phyloP scores from a whole-genome alignment of 2,329 filamentous ascomycete genomes.

The Bipolaris oryzae region DNA sequence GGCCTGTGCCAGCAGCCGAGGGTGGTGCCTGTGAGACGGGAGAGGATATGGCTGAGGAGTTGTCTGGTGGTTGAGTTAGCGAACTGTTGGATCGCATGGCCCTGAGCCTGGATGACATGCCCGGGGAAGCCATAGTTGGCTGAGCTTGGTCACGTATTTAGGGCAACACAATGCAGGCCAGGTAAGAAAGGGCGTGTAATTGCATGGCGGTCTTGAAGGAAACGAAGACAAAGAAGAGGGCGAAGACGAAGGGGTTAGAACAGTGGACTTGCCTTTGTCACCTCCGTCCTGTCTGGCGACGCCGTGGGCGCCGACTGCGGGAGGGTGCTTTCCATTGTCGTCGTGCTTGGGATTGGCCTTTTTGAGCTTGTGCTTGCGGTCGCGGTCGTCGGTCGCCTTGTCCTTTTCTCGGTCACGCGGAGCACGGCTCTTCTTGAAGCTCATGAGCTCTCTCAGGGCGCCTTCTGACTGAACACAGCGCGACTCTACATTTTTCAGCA shows the following conservation, averaged over 20 bases:
- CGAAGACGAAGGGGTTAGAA: neutral
- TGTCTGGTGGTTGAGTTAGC: constrained; percentile 35
- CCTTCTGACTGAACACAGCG: constrained; percentile 72
- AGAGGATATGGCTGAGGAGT: constrained; percentile 49
- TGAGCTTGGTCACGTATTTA: neutral
- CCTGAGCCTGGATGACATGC: constrained; percentile 3
- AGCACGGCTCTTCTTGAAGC: constrained; percentile 66
- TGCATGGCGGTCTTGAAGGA: neutral
- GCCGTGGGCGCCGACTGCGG: constrained; percentile 67
- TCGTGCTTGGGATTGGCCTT: constrained; percentile 82
- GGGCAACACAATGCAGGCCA: neutral
- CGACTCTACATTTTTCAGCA: constrained; percentile 51
- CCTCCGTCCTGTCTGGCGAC: constrained; percentile 68
- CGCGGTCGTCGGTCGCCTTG: constrained; percentile 52
- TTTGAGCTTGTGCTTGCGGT: constrained; percentile 54
- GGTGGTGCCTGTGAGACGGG: constrained; percentile 53
- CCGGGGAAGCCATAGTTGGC: neutral
- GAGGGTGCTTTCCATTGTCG: constrained; percentile 65
- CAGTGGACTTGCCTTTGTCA: constrained; percentile 57
- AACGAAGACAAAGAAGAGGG: neutral
- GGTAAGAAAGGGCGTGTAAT: neutral
- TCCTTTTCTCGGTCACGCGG: constrained; percentile 60
- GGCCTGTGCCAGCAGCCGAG: constrained; percentile 59
- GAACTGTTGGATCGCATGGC: neutral
- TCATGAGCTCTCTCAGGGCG: constrained; percentile 73